Conservation (phyloP, 1,284 basidiomycete species). For the Coniophora puteana region DNA sequence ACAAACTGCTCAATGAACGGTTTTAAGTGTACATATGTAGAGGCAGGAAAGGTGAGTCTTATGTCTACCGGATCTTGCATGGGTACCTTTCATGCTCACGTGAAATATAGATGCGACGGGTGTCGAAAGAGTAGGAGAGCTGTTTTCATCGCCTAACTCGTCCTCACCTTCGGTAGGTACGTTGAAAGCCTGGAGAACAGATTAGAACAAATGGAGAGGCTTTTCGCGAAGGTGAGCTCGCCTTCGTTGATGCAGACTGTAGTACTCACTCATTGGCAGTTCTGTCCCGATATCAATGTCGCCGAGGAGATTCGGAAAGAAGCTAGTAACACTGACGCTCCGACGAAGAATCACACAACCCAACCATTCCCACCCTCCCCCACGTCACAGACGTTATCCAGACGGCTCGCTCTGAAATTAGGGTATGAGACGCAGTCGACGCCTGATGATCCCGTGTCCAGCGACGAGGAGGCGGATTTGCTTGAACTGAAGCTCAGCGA, state of each 20-base stretch:
- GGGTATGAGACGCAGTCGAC: too few relatives aligned
- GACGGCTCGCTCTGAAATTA: slow-evolving; percentile 5
- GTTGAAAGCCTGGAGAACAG: slow-evolving; percentile 72
- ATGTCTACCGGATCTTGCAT: background rate
- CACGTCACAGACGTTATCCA: slow-evolving; percentile 7
- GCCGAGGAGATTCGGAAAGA: slow-evolving; percentile 39
- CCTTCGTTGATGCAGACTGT: background rate
- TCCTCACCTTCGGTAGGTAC: slow-evolving; percentile 41
- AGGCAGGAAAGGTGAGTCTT: slow-evolving; percentile 60
- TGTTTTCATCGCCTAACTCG: background rate
- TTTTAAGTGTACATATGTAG: slow-evolving; percentile 75
- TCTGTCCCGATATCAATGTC: slow-evolving; percentile 50
- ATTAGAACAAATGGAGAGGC: slow-evolving; percentile 68
- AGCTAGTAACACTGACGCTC: slow-evolving; percentile 27
- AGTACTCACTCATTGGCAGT: slow-evolving; percentile 25
- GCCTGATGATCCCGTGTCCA: slow-evolving; percentile 24
- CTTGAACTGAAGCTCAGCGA: slow-evolving; percentile 21
- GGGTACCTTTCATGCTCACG: background rate
- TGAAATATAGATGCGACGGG: slow-evolving; percentile 65
- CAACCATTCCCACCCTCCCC: slow-evolving; percentile 10
- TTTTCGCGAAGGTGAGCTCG: slow-evolving; percentile 49
- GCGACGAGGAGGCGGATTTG: slow-evolving; percentile 31
- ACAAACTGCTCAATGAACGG: slow-evolving; percentile 76
- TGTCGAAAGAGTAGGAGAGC: slow-evolving; percentile 68
- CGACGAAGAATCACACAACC: slow-evolving; percentile 30